Conservation (phyloP, 352 stramenopile genomes). For the Hyphochytrium catenoides region DNA sequence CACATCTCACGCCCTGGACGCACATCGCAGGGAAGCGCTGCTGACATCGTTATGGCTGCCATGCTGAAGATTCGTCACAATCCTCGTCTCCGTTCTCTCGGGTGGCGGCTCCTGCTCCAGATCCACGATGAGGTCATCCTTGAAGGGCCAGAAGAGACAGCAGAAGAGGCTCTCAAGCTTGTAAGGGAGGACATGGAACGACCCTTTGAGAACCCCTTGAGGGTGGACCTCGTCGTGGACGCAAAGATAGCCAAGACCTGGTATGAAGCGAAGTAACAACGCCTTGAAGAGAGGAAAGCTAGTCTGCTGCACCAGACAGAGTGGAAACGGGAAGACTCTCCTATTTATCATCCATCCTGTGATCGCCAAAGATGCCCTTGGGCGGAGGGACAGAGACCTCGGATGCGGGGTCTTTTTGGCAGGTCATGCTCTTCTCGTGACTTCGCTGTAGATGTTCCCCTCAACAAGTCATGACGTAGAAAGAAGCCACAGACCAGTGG, state of each 20-base stretch:
- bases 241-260: conserved; percentile 88
- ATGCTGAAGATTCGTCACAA: conserved; percentile 94
- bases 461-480: too few relatives aligned
- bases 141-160: conserved; percentile 88
- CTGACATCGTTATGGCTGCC: conserved; percentile 96
- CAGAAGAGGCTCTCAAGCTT: conserved; percentile 62
- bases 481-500: too few relatives aligned
- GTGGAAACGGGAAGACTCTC: too few relatives aligned
- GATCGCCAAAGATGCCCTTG: too few relatives aligned
- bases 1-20: background rate
- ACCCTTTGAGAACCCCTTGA: conserved; percentile 73
- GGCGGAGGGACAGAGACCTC: too few relatives aligned
- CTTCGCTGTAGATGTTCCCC: too few relatives aligned
- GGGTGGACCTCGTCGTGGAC: conserved; percentile 71
- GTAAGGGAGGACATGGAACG: conserved; percentile 89
- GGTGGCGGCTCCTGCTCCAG: conserved; percentile 95
- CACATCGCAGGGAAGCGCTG: conserved; percentile 66
- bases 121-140: conserved; percentile 99
- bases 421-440: too few relatives aligned
- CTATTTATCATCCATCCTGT: too few relatives aligned
- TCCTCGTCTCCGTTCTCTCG: conserved; percentile 65
- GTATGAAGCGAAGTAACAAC: conserved; percentile 95
- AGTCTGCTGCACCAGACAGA: too few relatives aligned
- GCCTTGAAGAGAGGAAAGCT: background rate
- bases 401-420: too few relatives aligned